These are phyloP conservation scores for Paratinospora sagittata DNA, from an alignment of 164 flowering plant species.

Conservation along the genomic window DNA sequence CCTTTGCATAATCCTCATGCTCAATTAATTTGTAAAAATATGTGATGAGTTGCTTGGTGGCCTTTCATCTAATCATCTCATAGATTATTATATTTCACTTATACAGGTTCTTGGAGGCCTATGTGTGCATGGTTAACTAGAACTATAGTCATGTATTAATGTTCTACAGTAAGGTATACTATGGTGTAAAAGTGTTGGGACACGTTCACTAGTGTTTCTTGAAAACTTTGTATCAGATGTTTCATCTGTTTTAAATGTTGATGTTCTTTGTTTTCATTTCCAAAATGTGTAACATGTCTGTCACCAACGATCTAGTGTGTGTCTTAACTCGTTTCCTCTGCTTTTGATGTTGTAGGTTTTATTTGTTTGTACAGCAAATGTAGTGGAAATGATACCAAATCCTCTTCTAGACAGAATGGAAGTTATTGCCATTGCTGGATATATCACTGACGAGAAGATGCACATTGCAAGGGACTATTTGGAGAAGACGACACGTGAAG, in stretches of 20 bases:
- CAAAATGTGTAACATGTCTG: not conserved
- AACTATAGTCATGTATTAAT: not conserved
- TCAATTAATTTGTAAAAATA: too few relatives aligned
- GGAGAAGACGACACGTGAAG: conserved; percentile 81
- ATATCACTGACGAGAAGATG: conserved; percentile 93
- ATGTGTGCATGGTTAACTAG: not conserved
- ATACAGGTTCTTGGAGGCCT: not conserved
- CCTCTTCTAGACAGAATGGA: conserved; percentile 99
- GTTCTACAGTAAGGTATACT: not conserved
- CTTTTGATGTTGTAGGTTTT: conserved; percentile 58
- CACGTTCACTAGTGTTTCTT: not conserved
- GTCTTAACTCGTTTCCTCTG: not conserved
- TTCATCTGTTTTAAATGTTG: not conserved
- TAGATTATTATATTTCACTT: not conserved
- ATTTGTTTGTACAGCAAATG: conserved; percentile 98
- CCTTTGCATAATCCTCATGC: too few relatives aligned
- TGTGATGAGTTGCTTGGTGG: too few relatives aligned
- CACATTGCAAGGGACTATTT: conserved; percentile 91
- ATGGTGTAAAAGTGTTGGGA: not conserved
- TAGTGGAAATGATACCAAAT: conserved; percentile 77
- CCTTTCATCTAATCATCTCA: too few relatives aligned
- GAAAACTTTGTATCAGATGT: not conserved
- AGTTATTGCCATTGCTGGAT: conserved; percentile 87
- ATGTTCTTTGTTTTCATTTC: not conserved
- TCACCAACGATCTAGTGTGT: conserved; percentile 1